Evolutionary conservation across 441 rosid genomes (phyloP).

Genomic region (Eruca vesicaria): DNA sequence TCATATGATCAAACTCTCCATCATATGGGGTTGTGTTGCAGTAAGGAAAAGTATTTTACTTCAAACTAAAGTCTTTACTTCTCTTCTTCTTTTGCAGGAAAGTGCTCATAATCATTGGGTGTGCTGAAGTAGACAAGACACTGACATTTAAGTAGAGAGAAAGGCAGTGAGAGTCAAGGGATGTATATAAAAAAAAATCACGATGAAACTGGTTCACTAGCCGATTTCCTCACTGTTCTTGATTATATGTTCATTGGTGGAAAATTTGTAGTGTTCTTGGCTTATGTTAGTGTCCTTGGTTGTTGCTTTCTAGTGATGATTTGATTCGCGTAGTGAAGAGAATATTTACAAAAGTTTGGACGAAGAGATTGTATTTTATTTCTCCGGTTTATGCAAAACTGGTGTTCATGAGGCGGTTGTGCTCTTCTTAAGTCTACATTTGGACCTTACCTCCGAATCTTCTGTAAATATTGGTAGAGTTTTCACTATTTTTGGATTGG

Average conservation of each 20-base stretch:
- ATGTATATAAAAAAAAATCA: background rate
- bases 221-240: no score
- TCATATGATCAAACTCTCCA: background rate
- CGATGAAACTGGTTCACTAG: background rate
- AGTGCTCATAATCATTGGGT: background rate
- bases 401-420: background rate
- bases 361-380: background rate
- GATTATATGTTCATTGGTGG: background rate
- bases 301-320: no score
- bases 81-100: background rate
- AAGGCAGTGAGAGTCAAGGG: background rate
- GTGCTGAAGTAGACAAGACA: background rate
- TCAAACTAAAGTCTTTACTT: background rate
- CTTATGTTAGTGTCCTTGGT: background rate
- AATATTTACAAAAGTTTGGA: background rate
- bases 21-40: background rate
- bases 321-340: background rate
- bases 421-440: background rate
- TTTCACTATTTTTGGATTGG: constrained; percentile 4
- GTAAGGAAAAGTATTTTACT: background rate
- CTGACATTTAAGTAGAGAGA: background rate
- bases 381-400: background rate
- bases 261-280: background rate
- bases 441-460: background rate
- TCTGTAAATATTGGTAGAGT: background rate